These are phyloP conservation scores for Solanum microdontum DNA, from an alignment of 257 asterid genomes.

Conservation along the genomic window DNA sequence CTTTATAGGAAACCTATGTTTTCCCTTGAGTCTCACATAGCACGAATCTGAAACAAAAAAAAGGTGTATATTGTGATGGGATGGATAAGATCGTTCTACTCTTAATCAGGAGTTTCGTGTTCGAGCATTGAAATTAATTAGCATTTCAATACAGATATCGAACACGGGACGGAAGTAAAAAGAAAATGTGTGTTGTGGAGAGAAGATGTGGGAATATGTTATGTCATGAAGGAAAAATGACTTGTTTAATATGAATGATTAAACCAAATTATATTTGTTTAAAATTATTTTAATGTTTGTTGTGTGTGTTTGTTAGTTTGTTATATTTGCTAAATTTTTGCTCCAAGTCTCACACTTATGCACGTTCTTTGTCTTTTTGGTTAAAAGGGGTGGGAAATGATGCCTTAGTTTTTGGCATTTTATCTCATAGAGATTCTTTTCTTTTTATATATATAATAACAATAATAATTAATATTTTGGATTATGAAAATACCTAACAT, in stretches of 20 bases:
- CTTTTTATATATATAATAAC: background rate
- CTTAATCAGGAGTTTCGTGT: background rate
- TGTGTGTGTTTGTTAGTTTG: constrained; percentile 13
- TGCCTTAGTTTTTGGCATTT: constrained; percentile 11
- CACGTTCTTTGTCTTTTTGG: constrained; percentile 36
- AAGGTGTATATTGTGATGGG: background rate
- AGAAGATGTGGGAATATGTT: constrained; percentile 6
- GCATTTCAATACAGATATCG: background rate
- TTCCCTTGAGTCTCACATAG: too few relatives aligned
- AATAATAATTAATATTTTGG: background rate
- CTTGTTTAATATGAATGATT: constrained; percentile 12
- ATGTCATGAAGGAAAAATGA: constrained; percentile 17
- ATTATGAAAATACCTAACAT: background rate
- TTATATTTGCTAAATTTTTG: constrained; percentile 5
- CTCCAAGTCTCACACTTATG: constrained; percentile 21
- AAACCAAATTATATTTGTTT: constrained; percentile 23
- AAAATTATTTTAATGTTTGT: constrained; percentile 1
- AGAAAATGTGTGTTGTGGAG: constrained; percentile 3
- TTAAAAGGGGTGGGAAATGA: background rate
- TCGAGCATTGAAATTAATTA: background rate
- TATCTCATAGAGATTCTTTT: constrained; percentile 4
- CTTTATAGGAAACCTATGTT: too few relatives aligned
- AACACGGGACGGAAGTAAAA: fast-evolving
- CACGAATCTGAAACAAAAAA: background rate
- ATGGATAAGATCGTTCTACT: background rate